Evolutionary conservation across 306 rosid species (phyloP).

Genomic region (Medicago ruthenica): DNA sequence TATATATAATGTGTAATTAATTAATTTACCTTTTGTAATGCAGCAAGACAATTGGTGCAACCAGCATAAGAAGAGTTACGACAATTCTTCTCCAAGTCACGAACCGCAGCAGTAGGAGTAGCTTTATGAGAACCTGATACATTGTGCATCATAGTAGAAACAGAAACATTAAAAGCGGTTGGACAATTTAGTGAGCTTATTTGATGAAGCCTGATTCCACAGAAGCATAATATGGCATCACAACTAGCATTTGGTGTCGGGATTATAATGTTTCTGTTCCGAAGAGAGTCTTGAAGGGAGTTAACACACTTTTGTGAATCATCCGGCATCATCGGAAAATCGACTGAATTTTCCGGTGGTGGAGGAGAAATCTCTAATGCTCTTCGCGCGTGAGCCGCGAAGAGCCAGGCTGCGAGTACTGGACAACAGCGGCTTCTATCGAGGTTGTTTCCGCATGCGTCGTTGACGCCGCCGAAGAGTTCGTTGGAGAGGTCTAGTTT

Average conservation of each 20-base stretch:
- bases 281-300: slow-evolving; percentile 3
- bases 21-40: not conserved
- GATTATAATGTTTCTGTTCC: not conserved
- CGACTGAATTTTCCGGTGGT: not conserved
- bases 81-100: slow-evolving; percentile 11
- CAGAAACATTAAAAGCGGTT: not conserved
- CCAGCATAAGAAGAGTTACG: slow-evolving; percentile 18
- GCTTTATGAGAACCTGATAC: not conserved
- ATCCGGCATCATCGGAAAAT: not conserved
- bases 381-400: not conserved
- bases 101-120: slow-evolving; percentile 6
- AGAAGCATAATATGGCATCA: not conserved
- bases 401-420: not conserved
- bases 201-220: slow-evolving; percentile 15
- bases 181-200: not conserved
- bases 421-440: slow-evolving; percentile 14
- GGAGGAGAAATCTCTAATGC: slow-evolving; percentile 1
- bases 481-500: slow-evolving; percentile 9
- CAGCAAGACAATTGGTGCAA: not conserved
- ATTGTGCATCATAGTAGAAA: not conserved
- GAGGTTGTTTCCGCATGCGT: not conserved
- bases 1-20: not conserved
- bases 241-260: slow-evolving; percentile 11
- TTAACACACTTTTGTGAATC: slow-evolving; percentile 2
- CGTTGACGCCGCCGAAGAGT: slow-evolving; percentile 1